Conservation (phyloP, 1,284 basidiomycete species). For the Taiwanofungus camphoratus region DNA sequence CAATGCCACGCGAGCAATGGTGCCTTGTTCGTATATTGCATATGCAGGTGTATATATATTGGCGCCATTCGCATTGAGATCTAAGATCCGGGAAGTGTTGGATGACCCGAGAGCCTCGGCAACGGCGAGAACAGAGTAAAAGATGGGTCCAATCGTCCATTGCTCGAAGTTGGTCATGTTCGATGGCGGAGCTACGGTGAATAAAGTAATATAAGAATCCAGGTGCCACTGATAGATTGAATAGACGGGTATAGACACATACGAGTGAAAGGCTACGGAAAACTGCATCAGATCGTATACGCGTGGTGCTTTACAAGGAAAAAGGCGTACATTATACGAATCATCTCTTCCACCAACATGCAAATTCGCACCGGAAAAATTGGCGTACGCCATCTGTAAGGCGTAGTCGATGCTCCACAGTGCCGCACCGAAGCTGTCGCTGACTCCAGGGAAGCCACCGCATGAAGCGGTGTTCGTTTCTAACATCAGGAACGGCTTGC, state of each 20-base stretch:
- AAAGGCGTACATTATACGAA: slow-evolving; percentile 29
- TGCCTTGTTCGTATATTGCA: slow-evolving; percentile 61
- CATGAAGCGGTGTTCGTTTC: slow-evolving; percentile 55
- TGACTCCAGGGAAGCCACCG: slow-evolving; percentile 49
- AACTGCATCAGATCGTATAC: slow-evolving; percentile 1
- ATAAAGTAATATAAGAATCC: slow-evolving; percentile 7
- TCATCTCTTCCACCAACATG: slow-evolving; percentile 37
- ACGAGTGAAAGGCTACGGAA: slow-evolving; percentile 40
- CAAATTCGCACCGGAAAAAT: slow-evolving; percentile 33
- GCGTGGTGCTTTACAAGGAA: no score
- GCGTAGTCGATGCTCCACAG: slow-evolving; percentile 65
- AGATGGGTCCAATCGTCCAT: slow-evolving; percentile 63
- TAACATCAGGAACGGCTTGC: slow-evolving; percentile 28
- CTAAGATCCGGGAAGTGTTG: slow-evolving; percentile 53
- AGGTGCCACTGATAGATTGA: slow-evolving; percentile 12
- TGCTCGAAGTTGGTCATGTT: slow-evolving; percentile 50
- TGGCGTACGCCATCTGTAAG: slow-evolving; percentile 31
- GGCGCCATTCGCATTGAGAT: slow-evolving; percentile 44
- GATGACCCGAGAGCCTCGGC: slow-evolving; percentile 66
- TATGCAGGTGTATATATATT: slow-evolving; percentile 62
- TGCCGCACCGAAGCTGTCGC: slow-evolving; percentile 57
- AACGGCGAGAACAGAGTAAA: slow-evolving; percentile 63
- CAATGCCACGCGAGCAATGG: slow-evolving; percentile 49
- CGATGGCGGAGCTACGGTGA: slow-evolving; percentile 54
- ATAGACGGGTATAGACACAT: slow-evolving; percentile 12